Base-by-base conservation (phyloP, 2,329 filamentous ascomycete species). In the Aquanectria penicillioides region DNA sequence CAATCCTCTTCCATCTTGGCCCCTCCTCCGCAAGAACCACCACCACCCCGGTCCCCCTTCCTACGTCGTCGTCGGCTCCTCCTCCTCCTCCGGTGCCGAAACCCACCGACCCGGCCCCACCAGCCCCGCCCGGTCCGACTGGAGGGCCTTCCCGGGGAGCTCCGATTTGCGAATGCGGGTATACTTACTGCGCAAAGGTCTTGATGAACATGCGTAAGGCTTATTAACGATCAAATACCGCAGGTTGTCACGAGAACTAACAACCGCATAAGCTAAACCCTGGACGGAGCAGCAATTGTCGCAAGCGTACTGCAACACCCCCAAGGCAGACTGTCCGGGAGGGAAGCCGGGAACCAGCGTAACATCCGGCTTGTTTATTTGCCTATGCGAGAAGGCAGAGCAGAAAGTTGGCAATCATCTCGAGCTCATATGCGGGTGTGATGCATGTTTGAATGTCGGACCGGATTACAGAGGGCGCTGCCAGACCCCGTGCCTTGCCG, bases 381-480 rank as follows among this genome's bases (percentile, higher is more conserved):
- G 77, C 41, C 72, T 79, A 37, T 79, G 77, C 43, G 69, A 73
- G 2, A 64, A 69, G 25, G 54, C 64, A 2, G 68, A 74, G 6
- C 72, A 76, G 52, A 62, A 74, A 12, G 52, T 73, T 11, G 77
- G 76, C 9, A 69, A 70, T 22, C 53, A 70, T 53, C 61, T 79
- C 33, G 72, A 79, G 25, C 69, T 79, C n/a, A 50, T 79, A 9
- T 77, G 76, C 54, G 73, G 75, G 2, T 79, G 77, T 53, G 75
- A 78, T 49, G 72, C 69, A 51, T 79, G 77, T 56, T 68, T 78
- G 31, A 75, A 77, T 31, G 67, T 76, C 47, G 72, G 70, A 10
- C 77, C 77, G 0, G 77, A 79, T 49, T 79, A 70, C 40, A 69
- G 77, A 59, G 77, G 75, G 37, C 71, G 77, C 15, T 79, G 77